Evolutionary conservation across 2,329 filamentous ascomycete genomes (phyloP).

Genomic region (Fusarium siculi): DNA sequence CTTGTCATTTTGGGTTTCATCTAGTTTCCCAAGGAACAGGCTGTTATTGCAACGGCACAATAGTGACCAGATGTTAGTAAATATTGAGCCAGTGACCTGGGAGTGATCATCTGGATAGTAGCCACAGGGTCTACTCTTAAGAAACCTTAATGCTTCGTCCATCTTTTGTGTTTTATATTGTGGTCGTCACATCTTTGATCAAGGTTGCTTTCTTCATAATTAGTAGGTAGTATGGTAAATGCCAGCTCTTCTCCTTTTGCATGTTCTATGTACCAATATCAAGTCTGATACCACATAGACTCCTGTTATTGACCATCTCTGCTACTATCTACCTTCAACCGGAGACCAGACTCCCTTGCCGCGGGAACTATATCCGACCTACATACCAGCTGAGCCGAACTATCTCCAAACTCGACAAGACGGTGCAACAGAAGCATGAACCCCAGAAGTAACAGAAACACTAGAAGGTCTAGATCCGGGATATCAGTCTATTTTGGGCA

Average conservation of each 20-base stretch:
- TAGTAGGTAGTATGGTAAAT: neutral
- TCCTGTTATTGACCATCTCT: neutral
- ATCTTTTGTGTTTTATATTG: neutral
- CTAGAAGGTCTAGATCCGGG: neutral
- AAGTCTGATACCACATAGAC: neutral
- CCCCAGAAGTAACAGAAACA: neutral
- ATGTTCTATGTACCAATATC: neutral
- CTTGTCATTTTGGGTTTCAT: neutral
- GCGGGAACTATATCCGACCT: constrained; percentile 28
- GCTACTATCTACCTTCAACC: neutral
- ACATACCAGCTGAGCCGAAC: constrained; percentile 2
- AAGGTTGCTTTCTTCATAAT: neutral
- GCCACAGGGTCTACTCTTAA: neutral
- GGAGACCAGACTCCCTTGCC: neutral
- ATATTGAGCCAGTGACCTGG: neutral
- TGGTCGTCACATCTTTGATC: neutral
- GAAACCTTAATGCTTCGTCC: neutral
- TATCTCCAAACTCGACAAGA: neutral
- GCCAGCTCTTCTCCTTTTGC: neutral
- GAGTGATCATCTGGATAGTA: neutral
- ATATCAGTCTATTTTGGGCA: neutral
- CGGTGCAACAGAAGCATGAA: neutral
- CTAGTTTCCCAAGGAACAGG: neutral
- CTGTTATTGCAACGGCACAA: neutral
- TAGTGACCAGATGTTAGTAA: neutral